phyloP scores from a whole-genome alignment of 768 basidiomycete species.

The Hygrophoropsis aurantiaca region DNA sequence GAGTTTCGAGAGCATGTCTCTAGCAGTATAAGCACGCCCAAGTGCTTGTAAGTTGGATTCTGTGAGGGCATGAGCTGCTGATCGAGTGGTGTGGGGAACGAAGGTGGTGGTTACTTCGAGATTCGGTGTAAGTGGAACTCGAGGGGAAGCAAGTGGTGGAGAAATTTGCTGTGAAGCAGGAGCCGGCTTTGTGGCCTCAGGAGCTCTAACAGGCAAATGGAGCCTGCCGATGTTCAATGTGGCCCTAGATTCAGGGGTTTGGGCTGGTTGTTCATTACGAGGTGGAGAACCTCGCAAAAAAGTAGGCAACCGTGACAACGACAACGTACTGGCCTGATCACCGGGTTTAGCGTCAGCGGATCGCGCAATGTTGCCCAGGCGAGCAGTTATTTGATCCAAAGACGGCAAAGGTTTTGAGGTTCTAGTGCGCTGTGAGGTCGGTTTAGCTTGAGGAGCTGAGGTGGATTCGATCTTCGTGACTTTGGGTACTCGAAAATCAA shows the following conservation, averaged over 20 bases:
- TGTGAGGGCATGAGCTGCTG: constrained; percentile 47
- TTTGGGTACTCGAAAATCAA: constrained; percentile 53
- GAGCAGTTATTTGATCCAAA: constrained; percentile 75
- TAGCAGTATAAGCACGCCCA: constrained; percentile 55
- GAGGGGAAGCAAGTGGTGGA: constrained; percentile 34
- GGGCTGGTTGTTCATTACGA: constrained; percentile 4
- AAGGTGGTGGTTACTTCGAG: constrained; percentile 49
- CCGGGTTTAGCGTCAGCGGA: constrained; percentile 13
- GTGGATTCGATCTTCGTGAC: constrained; percentile 17
- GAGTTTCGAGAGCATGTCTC: constrained; percentile 66
- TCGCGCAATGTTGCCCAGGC: constrained; percentile 37
- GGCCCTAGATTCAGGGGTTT: constrained; percentile 19
- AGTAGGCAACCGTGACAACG: constrained; percentile 31
- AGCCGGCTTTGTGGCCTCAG: constrained; percentile 17
- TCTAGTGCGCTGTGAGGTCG: constrained; percentile 9
- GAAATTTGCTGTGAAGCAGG: constrained; percentile 13
- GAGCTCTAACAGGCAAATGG: constrained; percentile 38
- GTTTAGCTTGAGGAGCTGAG: constrained; percentile 5
- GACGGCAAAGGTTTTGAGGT: constrained; percentile 50
- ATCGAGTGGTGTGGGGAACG: constrained; percentile 44
- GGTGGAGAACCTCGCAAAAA: constrained; percentile 25
- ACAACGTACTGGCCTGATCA: constrained; percentile 19
- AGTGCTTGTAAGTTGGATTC: constrained; percentile 53
- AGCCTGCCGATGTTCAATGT: constrained; percentile 40
- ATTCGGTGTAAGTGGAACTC: constrained; percentile 39